Conservation (phyloP, 108 stramenopile species). For the Licmophora abbreviata region DNA sequence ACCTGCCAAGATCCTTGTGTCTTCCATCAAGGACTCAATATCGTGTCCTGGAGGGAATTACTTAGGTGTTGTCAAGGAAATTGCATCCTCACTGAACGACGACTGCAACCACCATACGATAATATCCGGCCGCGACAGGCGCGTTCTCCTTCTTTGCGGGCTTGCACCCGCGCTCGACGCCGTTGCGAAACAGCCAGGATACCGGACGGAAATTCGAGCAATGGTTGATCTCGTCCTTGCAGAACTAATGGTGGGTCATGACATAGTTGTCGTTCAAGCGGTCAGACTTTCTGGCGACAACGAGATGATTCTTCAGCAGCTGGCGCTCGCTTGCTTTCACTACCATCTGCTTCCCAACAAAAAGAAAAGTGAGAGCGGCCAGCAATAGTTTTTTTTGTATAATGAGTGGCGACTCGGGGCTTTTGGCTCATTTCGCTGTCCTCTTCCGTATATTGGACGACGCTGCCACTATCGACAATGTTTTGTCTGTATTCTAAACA, state of each 20-base stretch:
- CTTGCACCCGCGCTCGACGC: conserved; percentile 14
- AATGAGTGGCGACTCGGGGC: too few relatives aligned
- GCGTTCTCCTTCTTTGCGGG: conserved; percentile 16
- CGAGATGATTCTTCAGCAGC: conserved; percentile 6
- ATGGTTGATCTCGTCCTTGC: conserved; percentile 18
- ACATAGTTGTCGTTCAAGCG: conserved; percentile 22
- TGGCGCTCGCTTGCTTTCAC: conserved; percentile 28
- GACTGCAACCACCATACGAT: neutral
- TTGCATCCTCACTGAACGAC: conserved; percentile 1
- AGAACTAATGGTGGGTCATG: conserved; percentile 12
- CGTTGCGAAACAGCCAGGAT: conserved; percentile 11
- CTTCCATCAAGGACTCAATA: too few relatives aligned
- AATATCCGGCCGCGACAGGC: neutral
- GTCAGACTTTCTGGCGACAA: conserved; percentile 7
- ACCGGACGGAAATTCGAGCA: conserved; percentile 11
- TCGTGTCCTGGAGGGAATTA: neutral
- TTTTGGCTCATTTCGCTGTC: too few relatives aligned
- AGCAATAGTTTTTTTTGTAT: too few relatives aligned
- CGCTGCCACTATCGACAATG: too few relatives aligned
- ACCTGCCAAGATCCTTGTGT: neutral
- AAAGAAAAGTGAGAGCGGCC: too few relatives aligned
- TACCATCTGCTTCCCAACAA: conserved; percentile 21
- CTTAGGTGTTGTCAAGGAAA: neutral
- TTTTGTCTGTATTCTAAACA: too few relatives aligned
- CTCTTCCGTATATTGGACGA: too few relatives aligned